Evolutionary conservation across 768 basidiomycete genomes (phyloP).

Genomic region (Tricholoma hemisulphureum): DNA sequence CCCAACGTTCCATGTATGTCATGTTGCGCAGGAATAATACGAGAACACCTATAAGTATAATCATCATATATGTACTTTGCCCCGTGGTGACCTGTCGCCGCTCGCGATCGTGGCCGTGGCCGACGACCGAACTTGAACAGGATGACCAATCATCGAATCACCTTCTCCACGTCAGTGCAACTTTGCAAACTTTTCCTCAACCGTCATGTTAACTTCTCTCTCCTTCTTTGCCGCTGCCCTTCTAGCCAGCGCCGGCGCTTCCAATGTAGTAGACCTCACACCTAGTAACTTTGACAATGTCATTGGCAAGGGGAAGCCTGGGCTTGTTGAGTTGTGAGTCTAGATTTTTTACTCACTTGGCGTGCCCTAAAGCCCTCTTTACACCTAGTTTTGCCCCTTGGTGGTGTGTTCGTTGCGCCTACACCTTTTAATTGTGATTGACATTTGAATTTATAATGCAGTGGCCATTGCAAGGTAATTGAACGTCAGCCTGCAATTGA

Average conservation of each 20-base stretch:
- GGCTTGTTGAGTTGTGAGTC: constrained; percentile 88
- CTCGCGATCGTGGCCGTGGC: background rate
- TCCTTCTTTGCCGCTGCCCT: constrained; percentile 51
- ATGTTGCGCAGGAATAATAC: too few relatives aligned
- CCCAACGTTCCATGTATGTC: too few relatives aligned
- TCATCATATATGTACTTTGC: too few relatives aligned
- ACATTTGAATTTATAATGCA: constrained; percentile 24
- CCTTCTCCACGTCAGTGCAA: constrained; percentile 19
- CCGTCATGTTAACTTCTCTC: constrained; percentile 59
- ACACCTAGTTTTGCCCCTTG: constrained; percentile 74
- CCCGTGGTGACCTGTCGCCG: too few relatives aligned
- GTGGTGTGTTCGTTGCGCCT: constrained; percentile 54
- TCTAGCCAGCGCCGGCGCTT: constrained; percentile 58
- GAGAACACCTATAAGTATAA: too few relatives aligned
- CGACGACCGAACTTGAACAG: constrained; percentile 1
- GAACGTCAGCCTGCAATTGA: constrained; percentile 7
- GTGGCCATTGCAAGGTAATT: constrained; percentile 90
- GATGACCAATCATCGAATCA: constrained; percentile 33
- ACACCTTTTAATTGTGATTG: background rate
- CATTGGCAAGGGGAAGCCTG: constrained; percentile 78
- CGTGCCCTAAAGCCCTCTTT: constrained; percentile 2
- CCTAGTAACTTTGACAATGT: constrained; percentile 72
- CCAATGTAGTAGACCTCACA: constrained; percentile 80
- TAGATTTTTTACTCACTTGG: background rate
- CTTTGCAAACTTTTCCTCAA: constrained; percentile 19